Conservation (phyloP, 441 rosid species). For the Eruca vesicaria region DNA sequence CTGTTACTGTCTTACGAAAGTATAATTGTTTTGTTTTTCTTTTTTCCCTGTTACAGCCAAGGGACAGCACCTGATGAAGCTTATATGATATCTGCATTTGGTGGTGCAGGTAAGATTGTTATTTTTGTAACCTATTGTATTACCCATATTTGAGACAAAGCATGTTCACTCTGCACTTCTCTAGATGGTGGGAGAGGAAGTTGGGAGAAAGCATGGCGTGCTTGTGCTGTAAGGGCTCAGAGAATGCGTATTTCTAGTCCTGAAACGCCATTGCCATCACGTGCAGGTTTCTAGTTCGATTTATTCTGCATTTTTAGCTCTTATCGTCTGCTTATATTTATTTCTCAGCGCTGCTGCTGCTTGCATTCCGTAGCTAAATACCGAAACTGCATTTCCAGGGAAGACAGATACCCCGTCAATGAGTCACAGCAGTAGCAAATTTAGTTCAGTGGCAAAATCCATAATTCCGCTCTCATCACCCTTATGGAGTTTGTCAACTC, state of each 20-base stretch:
- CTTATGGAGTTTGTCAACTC: conserved; percentile 76
- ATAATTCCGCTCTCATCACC: conserved; percentile 84
- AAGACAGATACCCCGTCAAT: conserved; percentile 56
- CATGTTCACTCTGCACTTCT: conserved; percentile 29
- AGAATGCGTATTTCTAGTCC: conserved; percentile 48
- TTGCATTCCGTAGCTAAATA: conserved; percentile 53
- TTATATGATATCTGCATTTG: conserved; percentile 95
- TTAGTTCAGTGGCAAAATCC: conserved; percentile 53
- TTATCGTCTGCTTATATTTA: conserved; percentile 19
- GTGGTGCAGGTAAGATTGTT: conserved; percentile 74
- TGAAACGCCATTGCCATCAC: conserved; percentile 73
- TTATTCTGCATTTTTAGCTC: conserved; percentile 5
- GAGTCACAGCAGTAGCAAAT: conserved; percentile 56
- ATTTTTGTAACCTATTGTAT: conserved; percentile 1
- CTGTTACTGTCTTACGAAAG: conserved; percentile 3
- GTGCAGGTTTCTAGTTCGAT: conserved; percentile 52
- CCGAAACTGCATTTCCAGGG: conserved; percentile 47
- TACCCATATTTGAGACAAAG: not conserved
- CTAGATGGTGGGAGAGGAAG: conserved; percentile 80
- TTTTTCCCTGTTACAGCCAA: conserved; percentile 62
- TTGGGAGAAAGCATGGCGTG: conserved; percentile 92
- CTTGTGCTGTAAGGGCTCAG: conserved; percentile 70
- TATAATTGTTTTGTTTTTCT: conserved; percentile 25
- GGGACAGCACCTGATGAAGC: conserved; percentile 94
- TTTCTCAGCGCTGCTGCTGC: conserved; percentile 38